Evolutionary conservation across 345 rosid species (phyloP), one percentile per base, ranked within the genome.

Genomic region (Fremontodendron californicum): DNA sequence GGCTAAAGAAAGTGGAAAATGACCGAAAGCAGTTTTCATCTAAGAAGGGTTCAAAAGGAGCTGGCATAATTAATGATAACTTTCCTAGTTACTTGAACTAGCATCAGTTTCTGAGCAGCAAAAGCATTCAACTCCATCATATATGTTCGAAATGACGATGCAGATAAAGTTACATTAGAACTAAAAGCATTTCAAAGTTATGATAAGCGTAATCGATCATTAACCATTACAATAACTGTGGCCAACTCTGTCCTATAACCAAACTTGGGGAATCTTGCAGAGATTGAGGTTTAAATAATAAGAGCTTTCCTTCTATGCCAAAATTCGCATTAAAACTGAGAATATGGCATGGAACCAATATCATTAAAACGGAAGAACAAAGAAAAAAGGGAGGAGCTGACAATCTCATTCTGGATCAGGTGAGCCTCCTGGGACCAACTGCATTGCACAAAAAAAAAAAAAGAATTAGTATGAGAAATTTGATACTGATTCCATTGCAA

Each of bases 361-460:
- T 16, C 65, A 6, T 25, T 39, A 6, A 37, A 35, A 21, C 75
- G 64, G 58, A 5, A 2, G 33, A 29, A 37, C 21, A 12, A 31
- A 25, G 19, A 71, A 19, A 15, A 4, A 27, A 31, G 37, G 48
- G 1, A 31, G 29, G 61, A 51, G 29, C 19, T 12, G 9, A 23
- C 37, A 13, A 31, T 78, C 51, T 83, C 77, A 84, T 77, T 88
- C 88, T 43, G 75, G 85, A 76, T 90, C 90, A 7, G 98, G 99
- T 60, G 89, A 84, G 51, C 99, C 97, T 74, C 98, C 99, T 6
- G 99, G 99, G 77, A 96, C 99, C 83, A 96, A 83, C 99, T 91
- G 89, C 87, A 90, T 73, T 42, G 55, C 31, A 77, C 52, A 71
- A 29, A 83, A 84, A 79, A 13, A 4, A 12, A 49, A 84, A 80